Evolutionary conservation across 768 basidiomycete genomes (phyloP).

Genomic region (Thelephora aurantiotincta): DNA sequence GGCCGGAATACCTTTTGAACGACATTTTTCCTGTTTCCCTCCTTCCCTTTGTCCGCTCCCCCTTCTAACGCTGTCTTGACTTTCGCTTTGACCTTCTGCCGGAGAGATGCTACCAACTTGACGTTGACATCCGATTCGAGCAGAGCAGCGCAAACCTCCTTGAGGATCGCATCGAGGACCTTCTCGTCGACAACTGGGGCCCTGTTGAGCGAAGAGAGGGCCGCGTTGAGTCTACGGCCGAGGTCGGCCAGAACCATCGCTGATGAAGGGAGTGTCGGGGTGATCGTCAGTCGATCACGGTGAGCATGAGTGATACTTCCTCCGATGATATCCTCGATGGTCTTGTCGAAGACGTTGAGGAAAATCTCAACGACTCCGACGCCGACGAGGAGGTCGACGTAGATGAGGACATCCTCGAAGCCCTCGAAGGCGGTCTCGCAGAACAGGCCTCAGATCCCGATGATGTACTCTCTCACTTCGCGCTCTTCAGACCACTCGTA

Average conservation of each 20-base stretch:
- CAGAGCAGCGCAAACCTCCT: conserved; percentile 88
- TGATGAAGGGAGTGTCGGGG: conserved; percentile 7
- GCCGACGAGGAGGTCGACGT: conserved; percentile 31
- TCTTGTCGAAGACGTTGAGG: conserved; percentile 43
- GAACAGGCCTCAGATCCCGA: conserved; percentile 61
- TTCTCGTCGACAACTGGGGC: conserved; percentile 86
- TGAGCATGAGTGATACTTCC: neutral
- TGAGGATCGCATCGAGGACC: conserved; percentile 86
- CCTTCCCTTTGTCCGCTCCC: conserved; percentile 58
- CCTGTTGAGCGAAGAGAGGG: conserved; percentile 78
- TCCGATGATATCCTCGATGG: conserved; percentile 34
- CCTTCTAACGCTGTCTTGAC: conserved; percentile 72
- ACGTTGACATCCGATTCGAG: conserved; percentile 98
- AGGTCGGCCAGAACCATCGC: conserved; percentile 93
- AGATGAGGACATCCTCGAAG: conserved; percentile 46
- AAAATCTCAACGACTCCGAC: conserved; percentile 36
- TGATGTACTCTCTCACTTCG: conserved; percentile 29
- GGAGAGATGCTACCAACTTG: conserved; percentile 77
- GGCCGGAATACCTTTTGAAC: conserved; percentile 64
- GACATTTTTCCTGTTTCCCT: conserved; percentile 70
- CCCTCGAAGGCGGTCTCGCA: conserved; percentile 31
- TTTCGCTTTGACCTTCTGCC: conserved; percentile 83
- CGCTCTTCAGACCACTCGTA: conserved; percentile 4
- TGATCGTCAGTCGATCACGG: neutral
- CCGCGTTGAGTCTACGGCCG: conserved; percentile 86